Base-by-base conservation (phyloP, 2,329 filamentous ascomycete genomes). In the Colletotrichum cereale region DNA sequence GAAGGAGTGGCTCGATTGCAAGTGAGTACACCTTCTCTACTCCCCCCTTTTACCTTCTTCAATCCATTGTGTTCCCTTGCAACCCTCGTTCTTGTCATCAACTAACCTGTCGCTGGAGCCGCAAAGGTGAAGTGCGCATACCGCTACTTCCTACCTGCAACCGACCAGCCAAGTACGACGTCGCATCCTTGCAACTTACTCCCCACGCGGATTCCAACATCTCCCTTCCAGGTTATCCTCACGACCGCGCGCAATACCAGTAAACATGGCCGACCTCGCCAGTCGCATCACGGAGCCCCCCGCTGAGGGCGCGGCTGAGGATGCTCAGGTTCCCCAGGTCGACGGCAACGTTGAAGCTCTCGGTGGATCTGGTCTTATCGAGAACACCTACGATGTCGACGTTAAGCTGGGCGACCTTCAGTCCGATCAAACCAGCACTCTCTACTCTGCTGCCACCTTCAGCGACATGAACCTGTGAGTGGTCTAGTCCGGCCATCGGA, bases 381-480 rank as follows among this genome's bases (percentile, higher is more conserved):
- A 98, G 81, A 90, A 91, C 5, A 91, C 93, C 70, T 97, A 93
- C 82, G 92, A 96, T 75, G 96, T 99, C 75, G 92, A 97, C 78
- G 94, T 99, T 76, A 96, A 96, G 82, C 89, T 98, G 71, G 95
- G 92, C 77, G 95, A 97, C 79, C 87, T 97, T 65, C 95, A 98
- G 82, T 89, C 90, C 38, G 94, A 98, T 79, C 90, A 93, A 14
- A 92, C 94, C 77, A 96, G 95, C 79, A 96, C 96, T 14, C 89
- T 98, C 31, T 96, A 91, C 81, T 98, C 96, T 4, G 91, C 92
- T 61, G 92, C 92, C 76, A 90, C 88, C 1, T 99, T 98, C 80
- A 90, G 96, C 75, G 91, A 98, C 74, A 89, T 98, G 67, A 91
- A 93, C 75, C 87, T 99, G 93, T 97, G 84, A 81, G 92, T 86